phyloP scores from a whole-genome alignment of 345 rosid species.

The Corchorus olitorius region DNA sequence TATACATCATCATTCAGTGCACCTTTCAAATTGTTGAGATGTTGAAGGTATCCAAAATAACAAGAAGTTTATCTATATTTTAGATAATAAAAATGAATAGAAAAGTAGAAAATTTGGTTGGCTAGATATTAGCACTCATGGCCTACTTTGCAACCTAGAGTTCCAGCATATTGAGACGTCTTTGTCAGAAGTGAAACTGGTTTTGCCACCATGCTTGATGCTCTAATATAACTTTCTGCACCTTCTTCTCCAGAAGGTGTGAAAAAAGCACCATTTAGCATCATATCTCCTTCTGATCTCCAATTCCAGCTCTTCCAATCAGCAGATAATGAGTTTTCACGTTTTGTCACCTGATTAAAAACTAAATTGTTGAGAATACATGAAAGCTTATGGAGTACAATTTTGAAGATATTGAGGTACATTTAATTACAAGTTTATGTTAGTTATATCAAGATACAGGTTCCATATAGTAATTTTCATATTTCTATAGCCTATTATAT shows the following conservation, averaged over 20 bases:
- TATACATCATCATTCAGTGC: conserved; percentile 8
- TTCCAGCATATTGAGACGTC: conserved; percentile 45
- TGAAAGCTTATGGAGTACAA: not conserved
- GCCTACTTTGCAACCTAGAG: conserved; percentile 47
- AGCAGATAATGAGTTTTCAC: conserved; percentile 30
- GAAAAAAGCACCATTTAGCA: conserved; percentile 69
- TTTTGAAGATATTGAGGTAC: not conserved
- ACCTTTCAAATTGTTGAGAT: not conserved
- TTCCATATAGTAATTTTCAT: not conserved
- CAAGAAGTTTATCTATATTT: not conserved
- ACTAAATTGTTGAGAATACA: not conserved
- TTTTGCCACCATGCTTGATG: conserved; percentile 69
- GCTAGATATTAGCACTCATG: conserved; percentile 42
- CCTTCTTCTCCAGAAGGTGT: conserved; percentile 56
- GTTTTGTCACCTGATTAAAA: conserved; percentile 57
- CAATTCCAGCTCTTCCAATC: conserved; percentile 71
- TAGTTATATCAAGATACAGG: conserved; percentile 7
- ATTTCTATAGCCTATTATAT: not conserved
- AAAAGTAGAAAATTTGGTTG: not conserved
- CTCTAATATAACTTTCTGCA: conserved; percentile 49
- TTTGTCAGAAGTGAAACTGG: conserved; percentile 50
- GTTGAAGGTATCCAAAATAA: not conserved
- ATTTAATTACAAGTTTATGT: not conserved
- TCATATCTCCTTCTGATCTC: conserved; percentile 66
- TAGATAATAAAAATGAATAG: not conserved